Evolutionary conservation across 441 rosid genomes (phyloP), one percentile per base, ranked within the genome.

Genomic region (Daphne laureola): DNA sequence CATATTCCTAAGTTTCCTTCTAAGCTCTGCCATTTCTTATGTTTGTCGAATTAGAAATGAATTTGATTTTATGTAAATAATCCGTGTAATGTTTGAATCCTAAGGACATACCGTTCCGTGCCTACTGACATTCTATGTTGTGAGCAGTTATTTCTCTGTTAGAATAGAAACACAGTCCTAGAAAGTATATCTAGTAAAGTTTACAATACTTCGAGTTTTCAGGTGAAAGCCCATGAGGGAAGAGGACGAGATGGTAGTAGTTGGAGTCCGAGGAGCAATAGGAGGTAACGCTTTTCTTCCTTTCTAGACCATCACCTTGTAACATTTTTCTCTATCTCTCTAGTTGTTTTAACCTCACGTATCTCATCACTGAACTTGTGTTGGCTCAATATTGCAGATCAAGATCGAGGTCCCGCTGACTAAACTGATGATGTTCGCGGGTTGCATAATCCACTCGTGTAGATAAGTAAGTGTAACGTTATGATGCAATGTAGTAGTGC

Each of bases 401-500:
- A 47, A 57, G 46, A 44, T 47, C 61, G 21, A 57, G 53, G 46
- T 47, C 61, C 40, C 18, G 38, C 61, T 46, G 31, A 57, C 45
- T 38, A 45, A 31, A 31, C 36, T 31, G 36, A 8, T 31, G 4
- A 31, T 31, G 36, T 31, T 31, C 36, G 36, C 5, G 36, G 9
- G 9, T 31, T 31, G 36, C 36, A 3, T 31, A 8, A 3, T 31
- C 8, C 9, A 8, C 36, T 31, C 5, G 36, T 31, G 36, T 31
- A 2, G 36, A 4, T 5, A 5, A 8, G 36, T 31, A 31, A 18
- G 36, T 31, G 36, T 31, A 31, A 31, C 36, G 9, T 31, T 31
- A 8, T 31, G 8, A 31, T 31, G 6, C 36, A 31, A 1, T 31
- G 36, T 8, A 31, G 36, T 1, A 31, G 0, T 31, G 36, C 36